Percentiles rank a stretch among this genome's conserved stretches.
Conservation (phyloP, 768 basidiomycete species). For the Leccinum broughii region DNA sequence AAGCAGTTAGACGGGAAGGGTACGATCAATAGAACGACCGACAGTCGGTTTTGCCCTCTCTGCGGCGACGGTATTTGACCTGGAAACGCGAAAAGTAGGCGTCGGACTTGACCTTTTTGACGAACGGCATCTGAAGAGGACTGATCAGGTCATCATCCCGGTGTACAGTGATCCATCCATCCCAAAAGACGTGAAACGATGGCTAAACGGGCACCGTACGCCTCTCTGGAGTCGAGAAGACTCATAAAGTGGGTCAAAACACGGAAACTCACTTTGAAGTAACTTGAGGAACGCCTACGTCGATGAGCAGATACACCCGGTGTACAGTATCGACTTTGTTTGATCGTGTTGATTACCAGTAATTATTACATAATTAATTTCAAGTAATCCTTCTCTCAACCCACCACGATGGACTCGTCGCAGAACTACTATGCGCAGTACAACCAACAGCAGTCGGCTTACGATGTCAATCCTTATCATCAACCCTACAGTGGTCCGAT, state of each 20-base stretch:
- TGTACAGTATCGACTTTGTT: slow-evolving; percentile 22
- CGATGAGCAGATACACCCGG: slow-evolving; percentile 21
- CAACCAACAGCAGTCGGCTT: slow-evolving; percentile 50
- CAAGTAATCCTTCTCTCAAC: background rate
- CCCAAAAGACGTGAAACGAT: slow-evolving; percentile 11
- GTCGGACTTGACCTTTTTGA: slow-evolving; percentile 94
- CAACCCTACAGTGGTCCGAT: slow-evolving; percentile 78
- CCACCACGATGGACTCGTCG: slow-evolving; percentile 28
- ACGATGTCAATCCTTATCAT: slow-evolving; percentile 78
- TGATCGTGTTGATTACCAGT: slow-evolving; percentile 28
- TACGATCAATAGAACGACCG: slow-evolving; percentile 28
- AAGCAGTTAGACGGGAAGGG: slow-evolving; percentile 11
- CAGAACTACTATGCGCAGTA: slow-evolving; percentile 52
- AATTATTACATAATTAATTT: slow-evolving; percentile 17
- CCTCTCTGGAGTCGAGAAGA: background rate
- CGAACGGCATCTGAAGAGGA: slow-evolving; percentile 79
- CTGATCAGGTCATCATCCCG: slow-evolving; percentile 33
- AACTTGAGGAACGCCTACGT: slow-evolving; percentile 32
- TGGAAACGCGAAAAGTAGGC: slow-evolving; percentile 99
- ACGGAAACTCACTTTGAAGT: slow-evolving; percentile 41
- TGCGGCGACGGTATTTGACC: slow-evolving; percentile 96
- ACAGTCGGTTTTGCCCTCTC: slow-evolving; percentile 99
- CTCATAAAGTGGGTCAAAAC: background rate
- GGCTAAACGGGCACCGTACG: background rate
- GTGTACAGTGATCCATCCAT: slow-evolving; percentile 32